Evolutionary conservation across 768 basidiomycete genomes (phyloP), one percentile per base, ranked within the genome.

Genomic region (Mycena olivaceomarginata): DNA sequence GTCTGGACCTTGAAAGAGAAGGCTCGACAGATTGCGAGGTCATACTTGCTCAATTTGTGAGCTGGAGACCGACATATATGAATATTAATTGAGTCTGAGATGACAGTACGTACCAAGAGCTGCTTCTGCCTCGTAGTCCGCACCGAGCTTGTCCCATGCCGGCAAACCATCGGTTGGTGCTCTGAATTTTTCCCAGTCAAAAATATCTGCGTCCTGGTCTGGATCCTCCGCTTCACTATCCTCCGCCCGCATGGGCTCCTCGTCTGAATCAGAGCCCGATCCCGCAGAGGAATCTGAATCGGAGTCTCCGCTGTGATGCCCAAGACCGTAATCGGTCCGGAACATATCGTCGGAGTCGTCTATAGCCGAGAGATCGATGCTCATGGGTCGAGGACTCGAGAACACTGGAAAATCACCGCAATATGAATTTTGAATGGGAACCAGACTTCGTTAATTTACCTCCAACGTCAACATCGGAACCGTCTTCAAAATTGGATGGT

Each of bases 1-100:
- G 81, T 79, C 37, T 77, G 67, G 7, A 81, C 25, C 63, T 82
- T 81, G 67, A 48, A 81, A 7, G 80, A 65, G 73, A 82, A 82
- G 5, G 80, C 80, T 4, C 70, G 59, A 46, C 81, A 82, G 41
- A 82, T 81, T 3, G 79, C 79, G 5, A 73, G 68, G 62, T 82
- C 79, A 40, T 81, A 81, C 12, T 18, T 79, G 22, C 57, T 57
- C 1, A 80, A 56, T 63, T 81, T 80, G n/a, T 77, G 70, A 0
- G 75, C 80, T 81, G 12, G 3, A 51, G 7, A 5, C 13, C 46
- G 16, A 16, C 31, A 31, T 31, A 31, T 11, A 22, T 31, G 6
- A n/a, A 8, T 5, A 6, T 45, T 2, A 16, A 86, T 56, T 79
- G 31, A n/a, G 56, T 0, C 18, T 10, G 1, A 48, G 31, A 9